Percentiles rank a stretch among this genome's conserved stretches.
These are phyloP conservation scores for Nakaseomyces sp. DNA, from an alignment of 1,139 yeast genomes.

Conservation along the genomic window DNA sequence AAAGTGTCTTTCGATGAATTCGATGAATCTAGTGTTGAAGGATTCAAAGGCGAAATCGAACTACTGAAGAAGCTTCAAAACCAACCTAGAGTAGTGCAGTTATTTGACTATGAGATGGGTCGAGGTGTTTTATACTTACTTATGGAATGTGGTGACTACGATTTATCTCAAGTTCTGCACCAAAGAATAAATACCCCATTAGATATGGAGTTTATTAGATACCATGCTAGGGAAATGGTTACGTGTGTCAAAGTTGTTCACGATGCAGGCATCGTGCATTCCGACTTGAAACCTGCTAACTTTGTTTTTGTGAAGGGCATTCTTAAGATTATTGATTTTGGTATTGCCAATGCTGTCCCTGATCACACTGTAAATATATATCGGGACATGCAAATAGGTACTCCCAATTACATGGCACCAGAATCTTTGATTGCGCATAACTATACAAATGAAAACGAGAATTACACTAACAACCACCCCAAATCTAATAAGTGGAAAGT, in stretches of 20 bases:
- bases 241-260: conserved; percentile 86
- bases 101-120: conserved; percentile 64
- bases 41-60: conserved; percentile 86
- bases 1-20: conserved; percentile 74
- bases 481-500: conserved; percentile 67
- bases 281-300: conserved; percentile 93
- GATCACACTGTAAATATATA: conserved; percentile 88
- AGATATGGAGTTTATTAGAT: conserved; percentile 73
- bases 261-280: conserved; percentile 79
- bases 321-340: conserved; percentile 87
- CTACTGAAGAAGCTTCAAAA: conserved; percentile 52
- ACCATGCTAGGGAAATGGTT: conserved; percentile 70
- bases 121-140: conserved; percentile 60
- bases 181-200: conserved; percentile 46
- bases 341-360: conserved; percentile 90
- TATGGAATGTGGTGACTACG: conserved; percentile 95
- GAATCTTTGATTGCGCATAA: conserved; percentile 70
- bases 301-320: conserved; percentile 80
- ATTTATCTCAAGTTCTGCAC: conserved; percentile 72
- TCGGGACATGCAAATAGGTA: conserved; percentile 86
- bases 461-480: conserved; percentile 28
- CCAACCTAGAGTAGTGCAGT: conserved; percentile 66
- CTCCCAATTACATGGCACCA: conserved; percentile 98
- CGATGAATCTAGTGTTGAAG: conserved; percentile 62
- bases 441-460: conserved; percentile 29